A percentile compares a stretch with the other conserved stretches of the same genome.
Conservation (phyloP, 1,284 basidiomycete genomes). For the Ceraceosorus bombacis region DNA sequence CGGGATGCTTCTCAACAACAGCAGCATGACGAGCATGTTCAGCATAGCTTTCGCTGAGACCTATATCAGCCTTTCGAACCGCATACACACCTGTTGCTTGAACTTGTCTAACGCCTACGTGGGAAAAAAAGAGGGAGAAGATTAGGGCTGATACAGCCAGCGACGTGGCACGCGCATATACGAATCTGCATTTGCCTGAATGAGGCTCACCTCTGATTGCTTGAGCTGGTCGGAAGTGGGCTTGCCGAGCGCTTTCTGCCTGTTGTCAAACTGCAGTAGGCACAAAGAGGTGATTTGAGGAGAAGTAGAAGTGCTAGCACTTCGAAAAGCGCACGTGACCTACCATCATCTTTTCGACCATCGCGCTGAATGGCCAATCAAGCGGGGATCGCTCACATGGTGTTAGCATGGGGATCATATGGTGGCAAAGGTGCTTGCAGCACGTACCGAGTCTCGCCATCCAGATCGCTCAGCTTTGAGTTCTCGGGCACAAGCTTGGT, state of each 20-base stretch:
- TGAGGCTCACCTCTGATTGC: slow-evolving; percentile 27
- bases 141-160: neutral
- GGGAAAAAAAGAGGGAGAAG: neutral
- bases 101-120: slow-evolving; percentile 12
- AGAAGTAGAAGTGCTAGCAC: neutral
- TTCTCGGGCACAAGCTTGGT: slow-evolving; percentile 92
- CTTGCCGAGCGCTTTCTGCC: slow-evolving; percentile 95
- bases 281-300: neutral
- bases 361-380: slow-evolving; percentile 57
- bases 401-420: neutral
- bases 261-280: slow-evolving; percentile 75
- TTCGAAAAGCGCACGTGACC: slow-evolving; percentile 41
- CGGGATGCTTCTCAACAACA: neutral
- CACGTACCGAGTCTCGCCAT: slow-evolving; percentile 73
- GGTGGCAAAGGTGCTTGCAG: neutral
- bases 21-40: neutral
- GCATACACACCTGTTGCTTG: neutral
- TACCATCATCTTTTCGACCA: slow-evolving; percentile 99
- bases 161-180: neutral
- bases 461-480: slow-evolving; percentile 90
- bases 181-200: neutral
- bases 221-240: slow-evolving; percentile 52
- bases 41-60: neutral
- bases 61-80: neutral
- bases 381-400: slow-evolving; percentile 5